Conservation (phyloP, 2,329 filamentous ascomycete genomes). For the Falciphora oryzae region DNA sequence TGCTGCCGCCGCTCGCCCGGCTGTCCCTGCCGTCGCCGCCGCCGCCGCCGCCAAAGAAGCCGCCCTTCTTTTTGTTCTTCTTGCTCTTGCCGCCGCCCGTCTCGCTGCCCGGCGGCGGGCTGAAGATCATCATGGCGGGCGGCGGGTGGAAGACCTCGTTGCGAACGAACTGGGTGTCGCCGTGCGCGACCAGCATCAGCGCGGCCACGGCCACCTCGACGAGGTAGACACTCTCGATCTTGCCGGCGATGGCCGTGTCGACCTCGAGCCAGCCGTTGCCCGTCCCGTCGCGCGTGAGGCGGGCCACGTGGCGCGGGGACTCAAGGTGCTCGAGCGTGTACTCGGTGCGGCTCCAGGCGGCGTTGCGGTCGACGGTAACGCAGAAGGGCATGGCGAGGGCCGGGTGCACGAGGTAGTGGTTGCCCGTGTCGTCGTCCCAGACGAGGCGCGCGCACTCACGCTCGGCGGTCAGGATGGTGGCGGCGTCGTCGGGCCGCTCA, state of each 20-base stretch:
- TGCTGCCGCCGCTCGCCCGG: constrained; percentile 16
- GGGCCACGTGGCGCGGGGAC: constrained; percentile 53
- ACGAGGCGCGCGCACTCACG: constrained; percentile 64
- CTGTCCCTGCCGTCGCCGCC: constrained; percentile 12
- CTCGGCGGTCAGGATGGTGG: constrained; percentile 57
- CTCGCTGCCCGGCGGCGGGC: constrained; percentile 12
- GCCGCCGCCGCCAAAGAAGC: constrained; percentile 14
- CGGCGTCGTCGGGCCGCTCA: constrained; percentile 52
- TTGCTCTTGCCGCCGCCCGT: constrained; percentile 17
- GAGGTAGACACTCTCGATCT: constrained; percentile 56
- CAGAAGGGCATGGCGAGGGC: constrained; percentile 59
- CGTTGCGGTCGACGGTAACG: constrained; percentile 51
- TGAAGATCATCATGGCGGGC: constrained; percentile 30
- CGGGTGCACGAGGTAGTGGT: constrained; percentile 58
- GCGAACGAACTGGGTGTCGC: constrained; percentile 46
- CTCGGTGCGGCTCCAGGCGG: constrained; percentile 55
- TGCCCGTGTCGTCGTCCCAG: constrained; percentile 59
- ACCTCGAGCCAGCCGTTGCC: constrained; percentile 56
- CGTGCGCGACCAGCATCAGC: constrained; percentile 51
- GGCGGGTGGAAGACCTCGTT: constrained; percentile 55
- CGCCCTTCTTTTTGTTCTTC: constrained; percentile 12
- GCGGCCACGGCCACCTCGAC: constrained; percentile 57
- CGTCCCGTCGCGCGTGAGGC: constrained; percentile 54
- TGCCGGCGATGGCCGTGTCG: constrained; percentile 53
- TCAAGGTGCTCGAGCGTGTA: constrained; percentile 62